A percentile compares a stretch with the other conserved stretches of the same genome.
These are phyloP conservation scores for Botrytis porri DNA, from an alignment of 2,329 filamentous ascomycete species.

Conservation along the genomic window DNA sequence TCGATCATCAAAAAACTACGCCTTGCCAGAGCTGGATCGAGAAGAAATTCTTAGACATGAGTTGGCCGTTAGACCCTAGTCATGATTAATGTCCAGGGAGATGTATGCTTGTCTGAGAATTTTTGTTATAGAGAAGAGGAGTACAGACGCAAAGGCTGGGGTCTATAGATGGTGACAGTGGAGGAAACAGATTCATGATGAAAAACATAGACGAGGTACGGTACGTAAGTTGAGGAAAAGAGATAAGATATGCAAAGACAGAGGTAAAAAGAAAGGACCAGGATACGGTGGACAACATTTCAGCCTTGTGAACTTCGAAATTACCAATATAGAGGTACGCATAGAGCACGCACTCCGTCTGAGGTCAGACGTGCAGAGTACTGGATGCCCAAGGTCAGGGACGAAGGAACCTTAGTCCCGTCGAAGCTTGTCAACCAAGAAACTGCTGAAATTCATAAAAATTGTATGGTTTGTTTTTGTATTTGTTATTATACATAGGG, in stretches of 20 bases:
- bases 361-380: not conserved
- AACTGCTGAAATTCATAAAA: not conserved
- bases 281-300: not conserved
- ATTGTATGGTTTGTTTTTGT: not conserved
- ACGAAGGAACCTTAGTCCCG: not conserved
- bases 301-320: not conserved
- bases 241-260: not conserved
- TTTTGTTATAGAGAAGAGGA: no score
- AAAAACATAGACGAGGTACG: not conserved
- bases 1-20: no score
- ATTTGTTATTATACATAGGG: conserved; percentile 10
- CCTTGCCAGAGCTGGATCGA: not conserved
- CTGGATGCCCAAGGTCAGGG: not conserved
- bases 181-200: not conserved
- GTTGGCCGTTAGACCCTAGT: not conserved
- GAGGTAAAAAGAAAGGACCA: not conserved
- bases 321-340: not conserved
- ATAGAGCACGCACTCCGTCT: not conserved
- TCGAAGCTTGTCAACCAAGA: not conserved
- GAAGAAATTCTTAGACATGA: not conserved
- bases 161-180: not conserved
- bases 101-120: not conserved
- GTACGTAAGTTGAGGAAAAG: not conserved
- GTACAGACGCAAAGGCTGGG: no score
- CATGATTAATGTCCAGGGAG: not conserved